A percentile compares a stretch with the other conserved stretches of the same genome.
These are phyloP conservation scores for Kalanchoe fedtschenkoi DNA, from an alignment of 164 flowering plant genomes.

Conservation along the genomic window DNA sequence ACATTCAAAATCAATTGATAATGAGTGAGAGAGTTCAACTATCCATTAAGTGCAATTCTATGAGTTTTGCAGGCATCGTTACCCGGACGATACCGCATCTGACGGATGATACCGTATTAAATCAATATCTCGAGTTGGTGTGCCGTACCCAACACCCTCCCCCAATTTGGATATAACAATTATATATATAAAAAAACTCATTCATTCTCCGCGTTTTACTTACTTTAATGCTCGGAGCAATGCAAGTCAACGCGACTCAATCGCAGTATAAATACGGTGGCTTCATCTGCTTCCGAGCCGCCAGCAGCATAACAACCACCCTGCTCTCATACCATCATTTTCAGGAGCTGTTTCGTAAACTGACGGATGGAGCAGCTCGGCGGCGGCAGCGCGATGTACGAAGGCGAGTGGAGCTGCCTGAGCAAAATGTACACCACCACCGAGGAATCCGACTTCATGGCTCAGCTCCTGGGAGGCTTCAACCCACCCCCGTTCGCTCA, in stretches of 20 bases:
- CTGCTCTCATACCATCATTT: too few relatives aligned
- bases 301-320: too few relatives aligned
- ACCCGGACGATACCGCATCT: too few relatives aligned
- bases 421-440: slow-evolving; percentile 3
- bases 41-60: too few relatives aligned
- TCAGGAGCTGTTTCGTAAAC: too few relatives aligned
- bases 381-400: neutral
- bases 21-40: too few relatives aligned
- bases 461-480: neutral
- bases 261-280: neutral
- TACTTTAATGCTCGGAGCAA: neutral
- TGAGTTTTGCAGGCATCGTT: too few relatives aligned
- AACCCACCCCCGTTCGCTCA: neutral
- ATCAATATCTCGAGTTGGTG: too few relatives aligned
- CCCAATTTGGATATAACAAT: too few relatives aligned
- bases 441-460: slow-evolving; percentile 8
- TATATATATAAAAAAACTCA: neutral
- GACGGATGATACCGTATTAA: too few relatives aligned
- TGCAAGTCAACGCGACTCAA: neutral
- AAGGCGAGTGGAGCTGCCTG: slow-evolving; percentile 6
- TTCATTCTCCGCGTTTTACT: neutral
- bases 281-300: neutral
- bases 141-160: too few relatives aligned
- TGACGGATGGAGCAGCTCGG: neutral
- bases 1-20: too few relatives aligned